Conservation (phyloP, 805 yeast species). For the Teunomyces kruisii region DNA sequence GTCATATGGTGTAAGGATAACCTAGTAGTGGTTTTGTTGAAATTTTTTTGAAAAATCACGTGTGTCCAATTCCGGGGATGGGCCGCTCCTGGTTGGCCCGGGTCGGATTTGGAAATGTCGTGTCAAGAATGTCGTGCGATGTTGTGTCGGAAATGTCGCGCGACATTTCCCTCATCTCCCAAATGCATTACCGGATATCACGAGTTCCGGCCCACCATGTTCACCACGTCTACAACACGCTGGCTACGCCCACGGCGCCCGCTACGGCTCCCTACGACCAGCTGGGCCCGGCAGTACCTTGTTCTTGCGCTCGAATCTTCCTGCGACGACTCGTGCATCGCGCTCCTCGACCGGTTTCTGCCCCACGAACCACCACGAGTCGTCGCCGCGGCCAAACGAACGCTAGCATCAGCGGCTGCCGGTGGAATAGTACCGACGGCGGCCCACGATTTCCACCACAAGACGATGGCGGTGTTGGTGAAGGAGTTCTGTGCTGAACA, state of each 20-base stretch:
- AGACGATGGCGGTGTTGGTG: conserved; percentile 52
- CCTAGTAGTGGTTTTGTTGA: conserved; percentile 3
- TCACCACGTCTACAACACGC: no score
- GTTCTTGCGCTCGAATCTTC: conserved; percentile 90
- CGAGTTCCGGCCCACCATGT: no score
- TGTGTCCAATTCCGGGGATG: no score
- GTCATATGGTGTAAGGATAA: conserved; percentile 8
- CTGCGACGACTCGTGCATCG: conserved; percentile 93
- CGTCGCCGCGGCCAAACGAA: conserved; percentile 58
- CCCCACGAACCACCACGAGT: conserved; percentile 43
- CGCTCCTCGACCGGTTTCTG: conserved; percentile 57
- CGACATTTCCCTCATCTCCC: no score
- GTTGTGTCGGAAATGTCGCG: no score
- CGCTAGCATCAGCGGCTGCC: conserved; percentile 59
- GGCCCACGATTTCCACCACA: conserved; percentile 80
- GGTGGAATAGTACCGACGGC: conserved; percentile 91
- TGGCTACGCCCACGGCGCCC: no score
- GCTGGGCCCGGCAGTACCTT: conserved; percentile 43
- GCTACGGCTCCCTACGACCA: no score
- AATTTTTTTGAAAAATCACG: not conserved
- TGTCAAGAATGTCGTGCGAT: no score
- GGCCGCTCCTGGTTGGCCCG: no score
- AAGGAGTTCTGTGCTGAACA: conserved; percentile 39
- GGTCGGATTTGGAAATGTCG: no score
- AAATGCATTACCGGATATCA: no score